A percentile compares a stretch with the other conserved stretches of the same genome.
Conservation (phyloP, 768 basidiomycete genomes). For the Agrocybe praecox region DNA sequence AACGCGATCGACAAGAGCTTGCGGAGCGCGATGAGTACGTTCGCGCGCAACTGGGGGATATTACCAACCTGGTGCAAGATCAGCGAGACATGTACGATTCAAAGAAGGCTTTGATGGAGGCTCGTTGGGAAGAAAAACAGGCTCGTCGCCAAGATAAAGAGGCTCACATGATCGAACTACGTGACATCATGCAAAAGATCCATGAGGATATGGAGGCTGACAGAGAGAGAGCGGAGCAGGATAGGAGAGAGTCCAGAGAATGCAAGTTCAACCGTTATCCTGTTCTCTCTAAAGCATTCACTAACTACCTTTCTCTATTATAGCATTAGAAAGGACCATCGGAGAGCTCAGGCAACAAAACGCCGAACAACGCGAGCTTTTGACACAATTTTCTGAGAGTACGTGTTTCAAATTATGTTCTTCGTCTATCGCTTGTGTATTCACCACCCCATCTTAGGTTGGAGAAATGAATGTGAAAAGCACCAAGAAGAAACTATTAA, state of each 20-base stretch:
- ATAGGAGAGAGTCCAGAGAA: conserved; percentile 54
- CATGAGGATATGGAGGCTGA: conserved; percentile 57
- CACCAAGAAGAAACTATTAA: conserved; percentile 71
- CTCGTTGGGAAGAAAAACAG: conserved; percentile 66
- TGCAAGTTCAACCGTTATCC: conserved; percentile 33
- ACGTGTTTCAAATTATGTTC: conserved; percentile 26
- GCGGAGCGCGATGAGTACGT: conserved; percentile 63
- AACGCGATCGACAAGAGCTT: conserved; percentile 58
- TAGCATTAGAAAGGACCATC: conserved; percentile 63
- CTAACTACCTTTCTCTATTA: conserved; percentile 7
- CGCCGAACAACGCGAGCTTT: conserved; percentile 56
- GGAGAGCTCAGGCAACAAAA: conserved; percentile 63
- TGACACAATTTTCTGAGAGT: conserved; percentile 61
- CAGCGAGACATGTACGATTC: conserved; percentile 59
- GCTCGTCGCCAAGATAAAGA: conserved; percentile 62
- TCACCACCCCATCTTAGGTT: conserved; percentile 43
- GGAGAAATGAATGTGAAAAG: conserved; percentile 64
- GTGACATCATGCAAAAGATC: conserved; percentile 63
- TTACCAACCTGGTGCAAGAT: conserved; percentile 73
- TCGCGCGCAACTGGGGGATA: conserved; percentile 63
- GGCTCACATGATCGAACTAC: conserved; percentile 53
- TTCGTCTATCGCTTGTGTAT: not conserved
- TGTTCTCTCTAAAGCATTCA: conserved; percentile 8
- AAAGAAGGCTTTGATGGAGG: conserved; percentile 63
- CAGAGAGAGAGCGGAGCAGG: conserved; percentile 52